Evolutionary conservation across 2,329 filamentous ascomycete species (phyloP).

Genomic region (Aspergillus fischeri): DNA sequence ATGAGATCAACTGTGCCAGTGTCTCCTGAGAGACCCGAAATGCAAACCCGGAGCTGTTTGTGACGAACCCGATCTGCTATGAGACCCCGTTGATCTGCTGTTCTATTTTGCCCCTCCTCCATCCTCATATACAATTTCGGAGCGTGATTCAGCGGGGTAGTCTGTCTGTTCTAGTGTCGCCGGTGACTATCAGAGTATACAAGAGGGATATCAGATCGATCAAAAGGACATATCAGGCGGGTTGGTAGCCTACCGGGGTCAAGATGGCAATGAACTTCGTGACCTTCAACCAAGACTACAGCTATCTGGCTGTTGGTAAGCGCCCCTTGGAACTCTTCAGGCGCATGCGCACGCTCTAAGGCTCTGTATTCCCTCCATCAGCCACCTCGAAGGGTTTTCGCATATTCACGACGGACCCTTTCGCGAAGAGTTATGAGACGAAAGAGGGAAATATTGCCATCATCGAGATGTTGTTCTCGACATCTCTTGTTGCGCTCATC

Average conservation of each 20-base stretch:
- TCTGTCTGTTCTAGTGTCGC: not conserved
- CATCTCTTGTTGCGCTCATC: slow-evolving; percentile 89
- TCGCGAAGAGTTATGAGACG: slow-evolving; percentile 89
- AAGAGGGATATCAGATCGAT: not conserved
- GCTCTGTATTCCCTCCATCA: slow-evolving; percentile 36
- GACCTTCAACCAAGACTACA: slow-evolving; percentile 98
- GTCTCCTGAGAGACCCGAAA: slow-evolving; percentile 6
- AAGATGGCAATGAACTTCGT: slow-evolving; percentile 90
- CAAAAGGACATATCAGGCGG: not conserved
- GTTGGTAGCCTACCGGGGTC: slow-evolving; percentile 1
- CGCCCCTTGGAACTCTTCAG: slow-evolving; percentile 5
- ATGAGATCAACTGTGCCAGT: not conserved
- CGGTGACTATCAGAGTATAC: not conserved
- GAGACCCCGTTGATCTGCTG: slow-evolving; percentile 6
- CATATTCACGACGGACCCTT: slow-evolving; percentile 95
- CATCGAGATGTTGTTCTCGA: slow-evolving; percentile 98
- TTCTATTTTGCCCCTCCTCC: slow-evolving; percentile 15
- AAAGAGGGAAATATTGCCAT: slow-evolving; percentile 93
- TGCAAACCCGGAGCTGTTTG: slow-evolving; percentile 13
- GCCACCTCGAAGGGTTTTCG: slow-evolving; percentile 91
- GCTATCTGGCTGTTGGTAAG: slow-evolving; percentile 89
- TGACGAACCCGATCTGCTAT: slow-evolving; percentile 16
- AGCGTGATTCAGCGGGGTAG: slow-evolving; percentile 12
- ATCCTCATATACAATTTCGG: not conserved
- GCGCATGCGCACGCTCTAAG: not conserved